A percentile compares a stretch with the other conserved stretches of the same genome.
These are phyloP conservation scores for Tuber microsphaerosporum DNA, from an alignment of 495 filamentous ascomycete species.

Conservation along the genomic window DNA sequence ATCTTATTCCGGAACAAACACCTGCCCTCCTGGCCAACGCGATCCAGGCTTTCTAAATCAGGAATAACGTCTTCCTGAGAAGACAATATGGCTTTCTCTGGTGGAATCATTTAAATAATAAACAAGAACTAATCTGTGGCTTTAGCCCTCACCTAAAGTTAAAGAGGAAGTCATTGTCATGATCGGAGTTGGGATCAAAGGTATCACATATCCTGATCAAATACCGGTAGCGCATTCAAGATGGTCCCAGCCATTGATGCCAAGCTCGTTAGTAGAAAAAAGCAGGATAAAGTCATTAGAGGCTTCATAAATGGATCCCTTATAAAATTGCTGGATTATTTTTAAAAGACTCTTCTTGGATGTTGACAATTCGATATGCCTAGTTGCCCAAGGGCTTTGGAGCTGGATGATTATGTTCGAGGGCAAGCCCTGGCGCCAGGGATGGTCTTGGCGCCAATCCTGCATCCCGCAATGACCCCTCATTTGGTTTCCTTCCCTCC, in stretches of 20 bases:
- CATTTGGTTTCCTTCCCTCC: neutral
- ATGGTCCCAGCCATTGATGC: neutral
- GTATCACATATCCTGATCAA: neutral
- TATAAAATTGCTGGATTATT: neutral
- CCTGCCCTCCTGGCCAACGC: neutral
- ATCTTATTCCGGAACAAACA: neutral
- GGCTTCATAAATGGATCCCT: too few species aligned
- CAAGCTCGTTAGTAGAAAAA: neutral
- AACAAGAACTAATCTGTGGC: neutral
- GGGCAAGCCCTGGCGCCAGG: neutral
- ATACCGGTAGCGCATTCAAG: neutral
- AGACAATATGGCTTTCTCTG: too few species aligned
- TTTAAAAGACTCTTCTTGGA: neutral
- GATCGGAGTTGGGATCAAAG: neutral
- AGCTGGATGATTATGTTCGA: neutral
- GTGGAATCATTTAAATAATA: neutral
- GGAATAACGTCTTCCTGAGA: neutral
- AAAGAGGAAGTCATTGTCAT: neutral
- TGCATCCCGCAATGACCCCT: conserved; percentile 1
- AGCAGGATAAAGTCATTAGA: neutral
- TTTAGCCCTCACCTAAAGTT: neutral
- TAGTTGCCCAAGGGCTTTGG: neutral
- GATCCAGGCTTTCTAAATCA: neutral
- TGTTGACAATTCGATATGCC: neutral
- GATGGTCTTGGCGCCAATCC: neutral